Percentiles rank a stretch among this genome's conserved stretches.
phyloP scores from a whole-genome alignment of 257 asterid genomes.

The Rhazya stricta region DNA sequence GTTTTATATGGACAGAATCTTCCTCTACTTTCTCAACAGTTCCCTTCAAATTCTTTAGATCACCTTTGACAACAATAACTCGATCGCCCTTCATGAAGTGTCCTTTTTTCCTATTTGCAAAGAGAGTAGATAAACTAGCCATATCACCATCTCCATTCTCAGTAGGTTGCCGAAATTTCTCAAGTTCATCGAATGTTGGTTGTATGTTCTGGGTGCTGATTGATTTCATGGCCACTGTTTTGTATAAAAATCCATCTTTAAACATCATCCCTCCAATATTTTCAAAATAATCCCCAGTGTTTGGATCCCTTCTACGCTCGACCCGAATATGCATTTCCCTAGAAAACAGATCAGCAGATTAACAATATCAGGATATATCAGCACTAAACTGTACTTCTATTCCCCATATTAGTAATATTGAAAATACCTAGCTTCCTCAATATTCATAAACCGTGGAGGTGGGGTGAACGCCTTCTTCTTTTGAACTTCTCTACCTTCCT shows the following conservation, averaged over 20 bases:
- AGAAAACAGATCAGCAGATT: constrained; percentile 15
- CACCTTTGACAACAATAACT: constrained; percentile 89
- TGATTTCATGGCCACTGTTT: constrained; percentile 81
- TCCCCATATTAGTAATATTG: background rate
- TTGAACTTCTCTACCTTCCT: constrained; percentile 96
- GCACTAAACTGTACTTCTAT: background rate
- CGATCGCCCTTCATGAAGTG: constrained; percentile 95
- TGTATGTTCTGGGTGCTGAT: constrained; percentile 74
- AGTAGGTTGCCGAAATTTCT: constrained; percentile 81
- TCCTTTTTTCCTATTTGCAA: constrained; percentile 86
- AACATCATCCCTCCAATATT: constrained; percentile 90
- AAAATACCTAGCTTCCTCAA: constrained; percentile 81
- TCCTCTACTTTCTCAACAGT: constrained; percentile 96
- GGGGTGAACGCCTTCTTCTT: constrained; percentile 83
- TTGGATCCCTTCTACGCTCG: constrained; percentile 73
- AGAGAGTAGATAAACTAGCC: constrained; percentile 77
- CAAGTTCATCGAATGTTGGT: constrained; percentile 93
- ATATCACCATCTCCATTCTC: constrained; percentile 79
- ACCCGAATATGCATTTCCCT: constrained; percentile 88
- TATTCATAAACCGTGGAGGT: constrained; percentile 86
- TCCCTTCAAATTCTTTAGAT: constrained; percentile 82
- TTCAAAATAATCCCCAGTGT: constrained; percentile 79
- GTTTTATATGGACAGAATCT: constrained; percentile 86
- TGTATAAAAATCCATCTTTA: constrained; percentile 89
- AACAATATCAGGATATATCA: constrained; percentile 10